phyloP scores from a whole-genome alignment of 352 stramenopile species.

The Pythium coloratum region DNA sequence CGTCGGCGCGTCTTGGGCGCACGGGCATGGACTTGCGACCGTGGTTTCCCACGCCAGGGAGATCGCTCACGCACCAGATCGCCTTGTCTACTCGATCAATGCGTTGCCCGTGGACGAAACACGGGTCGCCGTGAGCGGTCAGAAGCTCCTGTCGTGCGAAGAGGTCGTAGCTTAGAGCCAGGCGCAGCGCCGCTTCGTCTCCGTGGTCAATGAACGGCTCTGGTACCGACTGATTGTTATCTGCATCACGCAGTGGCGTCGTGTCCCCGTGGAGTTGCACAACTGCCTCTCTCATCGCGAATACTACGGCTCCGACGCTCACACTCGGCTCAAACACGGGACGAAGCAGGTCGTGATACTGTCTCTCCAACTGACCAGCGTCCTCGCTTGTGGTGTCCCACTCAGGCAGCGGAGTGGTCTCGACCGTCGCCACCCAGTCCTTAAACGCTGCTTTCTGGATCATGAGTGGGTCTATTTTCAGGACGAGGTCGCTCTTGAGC shows the following conservation, averaged over 20 bases:
- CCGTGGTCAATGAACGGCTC: slow-evolving; percentile 54
- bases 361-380: neutral
- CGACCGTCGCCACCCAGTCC: slow-evolving; percentile 50
- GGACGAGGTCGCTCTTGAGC: slow-evolving; percentile 39
- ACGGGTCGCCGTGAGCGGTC: slow-evolving; percentile 24
- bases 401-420: slow-evolving; percentile 38
- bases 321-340: slow-evolving; percentile 50
- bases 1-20: slow-evolving; percentile 30
- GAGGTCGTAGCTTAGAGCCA: slow-evolving; percentile 34
- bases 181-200: slow-evolving; percentile 37
- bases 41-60: slow-evolving; percentile 67
- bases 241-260: neutral
- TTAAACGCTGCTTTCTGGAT: slow-evolving; percentile 64
- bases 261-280: neutral
- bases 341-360: slow-evolving; percentile 40
- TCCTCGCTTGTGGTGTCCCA: neutral
- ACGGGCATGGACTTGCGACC: slow-evolving; percentile 62
- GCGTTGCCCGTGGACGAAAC: slow-evolving; percentile 25
- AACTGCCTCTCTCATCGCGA: slow-evolving; percentile 54
- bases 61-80: slow-evolving; percentile 58
- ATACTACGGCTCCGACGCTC: slow-evolving; percentile 49
- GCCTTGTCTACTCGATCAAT: slow-evolving; percentile 55
- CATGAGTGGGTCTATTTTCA: slow-evolving; percentile 34
- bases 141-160: slow-evolving; percentile 16
- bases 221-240: slow-evolving; percentile 20